phyloP scores from a whole-genome alignment of 2,329 filamentous ascomycete species.

The Fusarium nurragi region DNA sequence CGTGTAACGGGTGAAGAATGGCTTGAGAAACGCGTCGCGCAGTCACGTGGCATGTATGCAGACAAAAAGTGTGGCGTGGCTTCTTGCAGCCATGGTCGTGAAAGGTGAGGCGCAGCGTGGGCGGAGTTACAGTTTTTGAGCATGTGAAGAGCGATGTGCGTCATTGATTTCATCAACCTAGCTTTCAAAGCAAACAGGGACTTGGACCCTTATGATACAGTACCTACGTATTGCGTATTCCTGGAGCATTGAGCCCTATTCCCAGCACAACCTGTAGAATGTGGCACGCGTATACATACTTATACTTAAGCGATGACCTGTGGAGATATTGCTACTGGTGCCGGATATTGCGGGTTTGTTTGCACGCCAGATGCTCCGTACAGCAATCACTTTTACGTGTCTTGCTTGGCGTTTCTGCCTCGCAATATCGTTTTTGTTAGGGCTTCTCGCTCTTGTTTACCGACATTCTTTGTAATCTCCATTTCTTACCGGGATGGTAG shows the following conservation, averaged over 20 bases:
- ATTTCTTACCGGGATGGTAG: not conserved
- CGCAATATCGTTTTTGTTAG: constrained; percentile 21
- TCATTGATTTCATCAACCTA: constrained; percentile 37
- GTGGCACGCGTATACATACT: not conserved
- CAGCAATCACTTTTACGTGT: constrained; percentile 23
- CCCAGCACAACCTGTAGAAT: not conserved
- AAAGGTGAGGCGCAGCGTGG: constrained; percentile 14
- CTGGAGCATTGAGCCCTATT: not conserved
- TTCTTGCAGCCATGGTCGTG: not conserved
- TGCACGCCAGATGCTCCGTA: not conserved
- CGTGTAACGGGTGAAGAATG: constrained; percentile 7
- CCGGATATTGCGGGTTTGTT: constrained; percentile 24
- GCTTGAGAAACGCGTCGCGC: constrained; percentile 42
- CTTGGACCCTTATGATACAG: not conserved
- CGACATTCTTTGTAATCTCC: constrained; percentile 8
- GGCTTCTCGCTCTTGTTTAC: constrained; percentile 16
- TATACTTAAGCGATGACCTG: constrained; percentile 3
- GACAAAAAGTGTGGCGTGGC: not conserved
- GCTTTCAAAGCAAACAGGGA: not conserved
- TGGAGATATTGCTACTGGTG: constrained; percentile 16
- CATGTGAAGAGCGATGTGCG: constrained; percentile 42
- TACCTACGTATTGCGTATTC: not conserved
- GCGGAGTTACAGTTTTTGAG: constrained; percentile 26
- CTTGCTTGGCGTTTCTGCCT: constrained; percentile 32
- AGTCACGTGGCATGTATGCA: constrained; percentile 41